These are phyloP conservation scores for Kodamaea fungicola DNA, from an alignment of 1,139 yeast genomes.

Conservation along the genomic window DNA sequence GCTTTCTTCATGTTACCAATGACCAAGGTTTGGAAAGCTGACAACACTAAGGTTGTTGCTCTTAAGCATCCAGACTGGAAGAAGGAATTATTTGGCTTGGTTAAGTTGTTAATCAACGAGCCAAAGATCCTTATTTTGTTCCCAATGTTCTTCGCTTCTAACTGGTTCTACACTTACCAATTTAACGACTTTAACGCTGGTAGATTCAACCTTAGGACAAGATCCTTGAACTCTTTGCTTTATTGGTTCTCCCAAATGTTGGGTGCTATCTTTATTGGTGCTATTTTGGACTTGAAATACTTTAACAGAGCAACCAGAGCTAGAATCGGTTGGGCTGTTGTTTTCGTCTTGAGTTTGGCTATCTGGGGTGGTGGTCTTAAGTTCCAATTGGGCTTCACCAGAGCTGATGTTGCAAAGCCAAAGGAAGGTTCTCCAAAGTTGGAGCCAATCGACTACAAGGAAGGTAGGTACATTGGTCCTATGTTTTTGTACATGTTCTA, in stretches of 20 bases:
- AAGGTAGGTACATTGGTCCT: conserved; percentile 50
- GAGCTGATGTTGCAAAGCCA: conserved; percentile 28
- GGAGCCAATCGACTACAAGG: conserved; percentile 43
- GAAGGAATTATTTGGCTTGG: conserved; percentile 42
- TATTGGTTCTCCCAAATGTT: conserved; percentile 62
- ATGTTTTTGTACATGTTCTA: conserved; percentile 60
- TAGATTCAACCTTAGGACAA: conserved; percentile 54
- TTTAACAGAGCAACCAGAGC: conserved; percentile 46
- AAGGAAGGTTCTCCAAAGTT: conserved; percentile 11
- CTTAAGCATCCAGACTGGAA: conserved; percentile 47
- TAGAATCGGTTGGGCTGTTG: conserved; percentile 40
- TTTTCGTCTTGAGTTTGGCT: conserved; percentile 42
- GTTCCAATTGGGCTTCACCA: conserved; percentile 45
- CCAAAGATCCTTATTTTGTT: conserved; percentile 47
- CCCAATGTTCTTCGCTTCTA: conserved; percentile 62
- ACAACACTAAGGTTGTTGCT: conserved; percentile 48
- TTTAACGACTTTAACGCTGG: conserved; percentile 57
- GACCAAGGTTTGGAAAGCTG: conserved; percentile 47
- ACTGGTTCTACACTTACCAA: conserved; percentile 66
- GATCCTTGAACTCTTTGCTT: conserved; percentile 57
- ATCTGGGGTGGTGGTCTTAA: conserved; percentile 64
- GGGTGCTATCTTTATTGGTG: conserved; percentile 52
- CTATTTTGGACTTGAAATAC: conserved; percentile 41
- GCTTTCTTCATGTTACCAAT: conserved; percentile 50
- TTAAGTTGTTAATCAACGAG: conserved; percentile 38